Conservation (phyloP, 257 asterid genomes). For the Galeopsis tetrahit region DNA sequence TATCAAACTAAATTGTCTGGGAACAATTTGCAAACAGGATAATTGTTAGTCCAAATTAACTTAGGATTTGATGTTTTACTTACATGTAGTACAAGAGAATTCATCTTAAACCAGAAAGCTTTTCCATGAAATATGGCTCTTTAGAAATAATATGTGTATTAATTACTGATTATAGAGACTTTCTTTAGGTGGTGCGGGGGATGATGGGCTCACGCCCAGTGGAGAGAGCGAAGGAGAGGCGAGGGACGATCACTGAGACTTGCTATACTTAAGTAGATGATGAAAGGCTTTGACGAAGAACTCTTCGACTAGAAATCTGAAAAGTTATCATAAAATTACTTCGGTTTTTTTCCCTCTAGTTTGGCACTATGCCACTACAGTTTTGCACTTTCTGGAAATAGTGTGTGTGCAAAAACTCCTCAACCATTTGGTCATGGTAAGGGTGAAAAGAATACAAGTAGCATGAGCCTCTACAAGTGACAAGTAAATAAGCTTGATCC, state of each 20-base stretch:
- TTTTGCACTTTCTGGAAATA: not conserved
- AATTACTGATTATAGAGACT: not conserved
- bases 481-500: not conserved
- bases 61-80: not conserved
- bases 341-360: not conserved
- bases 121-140: not conserved
- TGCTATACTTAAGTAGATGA: not conserved
- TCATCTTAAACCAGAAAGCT: not conserved
- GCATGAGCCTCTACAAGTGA: constrained; percentile 8
- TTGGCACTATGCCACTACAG: not conserved
- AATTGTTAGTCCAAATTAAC: not conserved
- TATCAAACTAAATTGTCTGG: not conserved
- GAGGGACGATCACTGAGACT: constrained; percentile 15
- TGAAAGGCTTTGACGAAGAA: not conserved
- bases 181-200: not conserved
- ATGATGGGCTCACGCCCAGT: not conserved
- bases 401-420: not conserved
- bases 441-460: not conserved
- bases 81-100: constrained; percentile 1
- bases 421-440: constrained; percentile 2
- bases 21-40: not conserved
- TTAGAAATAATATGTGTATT: not conserved
- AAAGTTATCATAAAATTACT: not conserved
- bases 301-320: not conserved
- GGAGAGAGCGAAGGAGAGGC: not conserved